A percentile compares a stretch with the other conserved stretches of the same genome.
These are phyloP conservation scores for Paramecium bursaria DNA, from an alignment of 73 alveolate species.

Conservation along the genomic window DNA sequence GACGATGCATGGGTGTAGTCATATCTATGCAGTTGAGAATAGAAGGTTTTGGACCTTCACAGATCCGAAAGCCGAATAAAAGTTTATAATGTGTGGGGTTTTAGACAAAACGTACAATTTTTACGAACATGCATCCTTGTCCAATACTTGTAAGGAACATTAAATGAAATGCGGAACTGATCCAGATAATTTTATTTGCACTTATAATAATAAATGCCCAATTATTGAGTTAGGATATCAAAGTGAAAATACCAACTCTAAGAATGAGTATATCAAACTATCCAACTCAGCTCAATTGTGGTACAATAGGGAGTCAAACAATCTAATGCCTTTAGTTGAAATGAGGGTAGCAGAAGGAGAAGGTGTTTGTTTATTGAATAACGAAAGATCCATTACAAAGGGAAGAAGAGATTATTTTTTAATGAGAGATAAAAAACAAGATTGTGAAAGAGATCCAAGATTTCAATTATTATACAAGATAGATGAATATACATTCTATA, in stretches of 20 bases:
- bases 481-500: constrained; percentile 5
- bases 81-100: too few species aligned
- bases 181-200: constrained; percentile 5
- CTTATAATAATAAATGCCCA: background rate
- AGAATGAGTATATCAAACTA: background rate
- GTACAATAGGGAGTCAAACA: background rate
- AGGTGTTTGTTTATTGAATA: constrained; percentile 36
- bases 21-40: too few species aligned
- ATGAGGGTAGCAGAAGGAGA: constrained; percentile 23
- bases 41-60: too few species aligned
- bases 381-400: background rate
- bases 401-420: constrained; percentile 37
- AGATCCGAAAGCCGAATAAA: too few species aligned
- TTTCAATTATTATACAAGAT: background rate
- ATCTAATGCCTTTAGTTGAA: constrained; percentile 22
- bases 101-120: too few species aligned
- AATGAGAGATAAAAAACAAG: constrained; percentile 41
- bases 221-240: background rate
- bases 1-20: too few species aligned
- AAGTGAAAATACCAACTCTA: background rate
- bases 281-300: background rate
- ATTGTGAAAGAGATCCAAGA: constrained; percentile 34
- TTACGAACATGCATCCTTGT: background rate
- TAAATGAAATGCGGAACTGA: constrained; percentile 25
- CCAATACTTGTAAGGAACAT: background rate